Base-by-base conservation (phyloP, 371 early-diverging fungal genomes). In the Syncephalis plumigaleata region DNA sequence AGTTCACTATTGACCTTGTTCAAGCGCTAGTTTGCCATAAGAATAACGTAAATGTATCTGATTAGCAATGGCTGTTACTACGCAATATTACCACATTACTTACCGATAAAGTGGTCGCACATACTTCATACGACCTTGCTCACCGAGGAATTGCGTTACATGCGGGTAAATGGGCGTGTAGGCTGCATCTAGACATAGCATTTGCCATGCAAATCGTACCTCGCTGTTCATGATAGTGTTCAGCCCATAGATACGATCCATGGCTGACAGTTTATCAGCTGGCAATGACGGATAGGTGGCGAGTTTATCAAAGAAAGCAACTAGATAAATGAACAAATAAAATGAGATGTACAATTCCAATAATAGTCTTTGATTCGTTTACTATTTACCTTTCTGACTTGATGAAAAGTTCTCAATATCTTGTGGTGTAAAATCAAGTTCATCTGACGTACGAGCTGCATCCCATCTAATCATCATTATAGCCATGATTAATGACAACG, bases 111-210 rank as follows among this genome's bases (percentile, higher is more conserved):
- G 67, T 46, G 84, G 81, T 26, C 88, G 65, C 2, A 88, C 85
- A 59, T 73, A 93, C 66, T 97, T 97, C 96, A 94, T 95, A 40
- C 97, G 70, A 11, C 97, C 97, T 61, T 91, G 88, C 46, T 75
- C 67, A 2, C 73, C 74, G 3, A 92, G 64, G 59, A 97, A 91
- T 16, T 66, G 65, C 9, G 77, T 77, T 0, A 87, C 85, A 1
- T 72, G 60, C 13, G 79, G 78, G 51, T 79, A 82, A 44, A 88
- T 77, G 31, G 71, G 65, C 60, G 82, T 76, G 53, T 87, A 83
- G 48, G 72, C 66, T 21, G 87, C 69, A 59, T 70, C 66, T 16
- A 96, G 68, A 55, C 87, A 84, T 26, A 92, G 50, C 56, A 70
- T 64, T 39, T 84, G 80, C 92, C 92, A 96, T 42, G 85, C 68